phyloP scores from a whole-genome alignment of 78 protist species.

The Guillardia theta region DNA sequence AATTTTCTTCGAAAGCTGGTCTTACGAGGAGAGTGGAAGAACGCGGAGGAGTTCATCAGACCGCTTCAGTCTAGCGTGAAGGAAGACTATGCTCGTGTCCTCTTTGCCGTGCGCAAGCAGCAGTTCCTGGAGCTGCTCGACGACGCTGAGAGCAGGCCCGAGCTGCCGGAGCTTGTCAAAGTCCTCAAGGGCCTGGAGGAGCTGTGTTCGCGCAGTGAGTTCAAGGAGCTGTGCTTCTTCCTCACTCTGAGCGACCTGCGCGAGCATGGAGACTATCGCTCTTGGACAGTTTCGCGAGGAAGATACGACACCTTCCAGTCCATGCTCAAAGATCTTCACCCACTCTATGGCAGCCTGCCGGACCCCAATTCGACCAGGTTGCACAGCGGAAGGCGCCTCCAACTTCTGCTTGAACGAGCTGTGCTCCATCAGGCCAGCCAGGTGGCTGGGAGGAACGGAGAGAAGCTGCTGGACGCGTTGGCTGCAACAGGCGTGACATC shows the following conservation, averaged over 20 bases:
- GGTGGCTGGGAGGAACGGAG: not conserved
- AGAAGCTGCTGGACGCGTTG: not conserved
- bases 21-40: not conserved
- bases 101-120: not conserved
- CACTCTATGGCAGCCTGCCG: not conserved
- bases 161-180: constrained; percentile 6
- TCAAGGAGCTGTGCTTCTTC: constrained; percentile 7
- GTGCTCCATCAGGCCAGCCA: not conserved
- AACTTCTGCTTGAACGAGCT: not conserved
- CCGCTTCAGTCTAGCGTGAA: not conserved
- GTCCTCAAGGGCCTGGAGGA: not conserved
- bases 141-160: not conserved
- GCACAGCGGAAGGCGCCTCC: not conserved
- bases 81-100: not conserved
- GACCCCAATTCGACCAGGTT: not conserved
- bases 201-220: not conserved
- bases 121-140: not conserved
- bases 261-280: not conserved
- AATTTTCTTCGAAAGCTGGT: not conserved
- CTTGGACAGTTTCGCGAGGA: not conserved
- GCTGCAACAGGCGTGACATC: not conserved
- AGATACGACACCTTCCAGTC: not conserved
- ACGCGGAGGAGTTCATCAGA: not conserved
- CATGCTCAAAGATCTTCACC: not conserved
- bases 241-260: not conserved